Percentiles rank a stretch among this genome's conserved stretches.
These are phyloP conservation scores for Penicillium malachiteum DNA, from an alignment of 495 filamentous ascomycete genomes.

Conservation along the genomic window DNA sequence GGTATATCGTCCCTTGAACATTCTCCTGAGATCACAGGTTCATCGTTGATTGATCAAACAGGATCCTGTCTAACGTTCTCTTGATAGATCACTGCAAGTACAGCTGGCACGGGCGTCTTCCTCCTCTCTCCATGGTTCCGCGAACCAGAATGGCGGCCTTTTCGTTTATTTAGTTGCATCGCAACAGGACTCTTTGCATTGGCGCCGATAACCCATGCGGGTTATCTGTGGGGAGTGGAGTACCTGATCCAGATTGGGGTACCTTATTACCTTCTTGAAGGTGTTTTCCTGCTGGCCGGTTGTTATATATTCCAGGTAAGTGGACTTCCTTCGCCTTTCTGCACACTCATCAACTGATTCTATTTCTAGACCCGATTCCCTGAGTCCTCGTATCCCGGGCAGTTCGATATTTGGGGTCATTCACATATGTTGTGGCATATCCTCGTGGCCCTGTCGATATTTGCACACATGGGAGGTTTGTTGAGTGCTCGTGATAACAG, in stretches of 20 bases:
- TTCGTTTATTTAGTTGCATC: conserved; percentile 45
- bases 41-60: too few species aligned
- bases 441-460: conserved; percentile 18
- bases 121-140: conserved; percentile 18
- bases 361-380: conserved; percentile 16
- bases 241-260: conserved; percentile 46
- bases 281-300: conserved; percentile 32
- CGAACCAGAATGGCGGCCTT: conserved; percentile 13
- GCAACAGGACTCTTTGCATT: conserved; percentile 47
- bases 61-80: neutral
- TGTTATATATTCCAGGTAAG: conserved; percentile 24
- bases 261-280: conserved; percentile 42
- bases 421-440: conserved; percentile 27
- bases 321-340: neutral
- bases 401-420: conserved; percentile 20
- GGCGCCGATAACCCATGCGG: conserved; percentile 47
- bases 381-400: conserved; percentile 14
- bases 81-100: conserved; percentile 11
- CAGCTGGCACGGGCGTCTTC: conserved; percentile 22
- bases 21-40: neutral
- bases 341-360: neutral
- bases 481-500: conserved; percentile 16
- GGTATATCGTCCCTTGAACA: conserved; percentile 6
- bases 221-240: conserved; percentile 36
- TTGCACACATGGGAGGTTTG: conserved; percentile 18